phyloP scores from a whole-genome alignment of 306 rosid species.

The Lagenaria siceraria region DNA sequence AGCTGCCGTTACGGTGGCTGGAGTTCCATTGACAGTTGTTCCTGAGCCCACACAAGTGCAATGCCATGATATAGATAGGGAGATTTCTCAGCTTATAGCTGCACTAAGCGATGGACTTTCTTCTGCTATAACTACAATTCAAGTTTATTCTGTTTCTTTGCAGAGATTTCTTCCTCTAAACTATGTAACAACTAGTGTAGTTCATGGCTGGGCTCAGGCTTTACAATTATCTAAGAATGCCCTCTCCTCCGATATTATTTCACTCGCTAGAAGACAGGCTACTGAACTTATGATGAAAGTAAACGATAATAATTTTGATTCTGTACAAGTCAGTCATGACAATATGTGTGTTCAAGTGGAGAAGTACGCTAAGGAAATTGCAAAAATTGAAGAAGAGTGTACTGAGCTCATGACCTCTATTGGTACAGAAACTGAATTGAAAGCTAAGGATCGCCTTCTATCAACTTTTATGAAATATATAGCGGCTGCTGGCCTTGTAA shows the following conservation, averaged over 20 bases:
- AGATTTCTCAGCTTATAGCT: slow-evolving; percentile 59
- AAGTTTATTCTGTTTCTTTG: slow-evolving; percentile 72
- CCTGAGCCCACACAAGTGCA: slow-evolving; percentile 99
- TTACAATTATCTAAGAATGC: slow-evolving; percentile 58
- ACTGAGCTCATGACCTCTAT: slow-evolving; percentile 50
- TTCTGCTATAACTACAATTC: slow-evolving; percentile 52
- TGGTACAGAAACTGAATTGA: slow-evolving; percentile 55
- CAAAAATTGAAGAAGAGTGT: slow-evolving; percentile 60
- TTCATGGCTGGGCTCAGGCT: slow-evolving; percentile 89
- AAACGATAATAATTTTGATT: slow-evolving; percentile 44
- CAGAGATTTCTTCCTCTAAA: slow-evolving; percentile 79
- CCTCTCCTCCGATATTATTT: slow-evolving; percentile 61
- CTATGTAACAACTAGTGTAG: slow-evolving; percentile 74
- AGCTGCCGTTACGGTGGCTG: slow-evolving; percentile 73
- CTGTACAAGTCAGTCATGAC: slow-evolving; percentile 43
- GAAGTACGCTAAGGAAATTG: slow-evolving; percentile 53
- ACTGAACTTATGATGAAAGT: slow-evolving; percentile 53
- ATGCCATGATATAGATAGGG: slow-evolving; percentile 84
- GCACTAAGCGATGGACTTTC: slow-evolving; percentile 67
- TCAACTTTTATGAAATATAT: slow-evolving; percentile 58
- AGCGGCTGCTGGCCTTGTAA: slow-evolving; percentile 47
- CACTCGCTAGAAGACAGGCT: slow-evolving; percentile 84
- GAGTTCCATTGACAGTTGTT: slow-evolving; percentile 88
- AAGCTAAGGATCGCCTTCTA: slow-evolving; percentile 67
- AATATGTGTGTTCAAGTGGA: slow-evolving; percentile 59